Evolutionary conservation across 2,329 filamentous ascomycete genomes (phyloP), one percentile per base, ranked within the genome.

Genomic region (Celoporthe dispersa): DNA sequence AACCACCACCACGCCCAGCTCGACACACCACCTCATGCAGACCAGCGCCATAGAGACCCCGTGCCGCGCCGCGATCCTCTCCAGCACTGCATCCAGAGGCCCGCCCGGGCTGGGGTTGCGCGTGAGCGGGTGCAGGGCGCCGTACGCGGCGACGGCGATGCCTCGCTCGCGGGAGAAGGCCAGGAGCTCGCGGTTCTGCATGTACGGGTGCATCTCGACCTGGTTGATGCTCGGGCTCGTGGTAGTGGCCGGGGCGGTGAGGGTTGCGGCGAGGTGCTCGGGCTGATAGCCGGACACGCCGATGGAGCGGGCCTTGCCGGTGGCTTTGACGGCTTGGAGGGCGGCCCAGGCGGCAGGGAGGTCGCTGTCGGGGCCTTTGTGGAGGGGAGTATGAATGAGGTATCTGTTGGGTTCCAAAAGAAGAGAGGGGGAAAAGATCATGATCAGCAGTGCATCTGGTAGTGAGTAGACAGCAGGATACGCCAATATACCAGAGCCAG

Each of bases 201-300:
- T 81, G 76, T 92, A 91, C 0, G 91, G 91, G 79, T 94, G 90
- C 75, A 87, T 88, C 80, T 94, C 91, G 74, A 94, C 91, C 82
- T 94, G 91, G 80, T 94, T 93, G 69, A 91, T 86, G 2, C 87
- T 87, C 0, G 92, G 92, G 1, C 82, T 76, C 66, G 91, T 78
- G 73, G 84, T 85, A 7, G 87, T 86, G 76, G 85, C 19, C 4
- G 22, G n/a, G 2, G 25, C 64, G 8, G 51, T 78, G 1, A 89
- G 79, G 59, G 89, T 77, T 3, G 79, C 76, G 75, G 88, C 83
- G 11, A 90, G 77, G 70, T 90, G 79, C 51, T 80, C 75, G 73
- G 84, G 81, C 48, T 85, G 76, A 76, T 91, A 94, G 81, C 94
- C 94, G 73, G 89, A 92, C 19, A 94, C 88, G 55, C 92, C 91